A percentile compares a stretch with the other conserved stretches of the same genome.
Evolutionary conservation across 129 eudicot genomes (phyloP).

Genomic region (Centella asiatica): DNA sequence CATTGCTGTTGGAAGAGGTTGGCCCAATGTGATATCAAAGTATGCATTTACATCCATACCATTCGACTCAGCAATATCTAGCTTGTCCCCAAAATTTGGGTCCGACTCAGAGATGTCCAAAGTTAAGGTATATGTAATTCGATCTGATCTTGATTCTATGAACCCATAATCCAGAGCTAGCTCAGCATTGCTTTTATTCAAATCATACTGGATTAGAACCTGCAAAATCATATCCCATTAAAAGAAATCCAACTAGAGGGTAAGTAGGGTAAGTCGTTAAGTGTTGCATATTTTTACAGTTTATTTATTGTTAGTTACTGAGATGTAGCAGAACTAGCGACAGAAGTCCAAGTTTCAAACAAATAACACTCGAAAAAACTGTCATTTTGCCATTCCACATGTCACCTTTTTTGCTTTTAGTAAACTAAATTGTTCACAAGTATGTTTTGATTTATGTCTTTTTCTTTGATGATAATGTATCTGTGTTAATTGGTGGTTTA

Average conservation of each 20-base stretch:
- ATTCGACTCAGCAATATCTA: conserved; percentile 81
- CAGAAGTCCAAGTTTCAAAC: not conserved
- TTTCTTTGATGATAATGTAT: not conserved
- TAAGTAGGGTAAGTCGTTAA: conserved; percentile 13
- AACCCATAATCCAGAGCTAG: conserved; percentile 94
- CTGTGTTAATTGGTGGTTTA: no score
- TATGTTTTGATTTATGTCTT: not conserved
- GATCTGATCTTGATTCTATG: conserved; percentile 53
- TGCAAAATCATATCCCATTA: conserved; percentile 21
- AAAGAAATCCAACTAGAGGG: no score
- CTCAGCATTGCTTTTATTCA: conserved; percentile 89
- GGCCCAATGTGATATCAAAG: conserved; percentile 74
- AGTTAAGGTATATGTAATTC: conserved; percentile 76
- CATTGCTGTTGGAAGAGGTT: conserved; percentile 67
- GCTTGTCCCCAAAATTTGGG: conserved; percentile 66
- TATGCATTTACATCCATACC: conserved; percentile 60
- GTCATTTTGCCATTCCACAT: not conserved
- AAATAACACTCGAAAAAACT: not conserved
- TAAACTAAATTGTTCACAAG: not conserved
- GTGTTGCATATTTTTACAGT: not conserved
- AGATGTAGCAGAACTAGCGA: not conserved
- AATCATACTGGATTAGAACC: conserved; percentile 84
- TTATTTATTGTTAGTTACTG: conserved; percentile 10
- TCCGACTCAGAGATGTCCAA: conserved; percentile 82
- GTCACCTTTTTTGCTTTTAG: not conserved